Evolutionary conservation across 805 yeast species (phyloP), one percentile per base, ranked within the genome.

Genomic region (Yarrowia keelungensis): DNA sequence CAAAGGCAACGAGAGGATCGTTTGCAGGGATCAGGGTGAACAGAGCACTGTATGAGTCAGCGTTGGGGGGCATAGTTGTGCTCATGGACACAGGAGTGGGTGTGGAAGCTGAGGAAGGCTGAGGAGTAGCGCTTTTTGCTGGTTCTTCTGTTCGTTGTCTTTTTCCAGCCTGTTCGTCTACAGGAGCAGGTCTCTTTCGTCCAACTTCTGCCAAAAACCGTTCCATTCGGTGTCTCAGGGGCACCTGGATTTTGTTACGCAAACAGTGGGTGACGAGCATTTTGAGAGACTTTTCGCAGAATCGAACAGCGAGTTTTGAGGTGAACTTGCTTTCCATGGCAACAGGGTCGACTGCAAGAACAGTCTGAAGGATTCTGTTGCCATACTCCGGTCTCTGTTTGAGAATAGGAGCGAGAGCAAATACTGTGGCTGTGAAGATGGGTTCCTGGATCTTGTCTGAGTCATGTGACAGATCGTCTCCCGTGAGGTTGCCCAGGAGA

Each of bases 1-100:
- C 94, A 75, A 91, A 89, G 46, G 83, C 83, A 41, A 86, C 83
- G 69, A 91, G 79, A 62, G 88, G 87, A 74, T 88, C 87, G 49
- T 80, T 78, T 41, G 86, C 80, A 47, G 85, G 87, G 14, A 89
- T 87, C 69, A 94, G 82, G 36, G 88, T 85, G 76, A 86, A 95
- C 50, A 93, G 79, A 15, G 87, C 81, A 65, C 88, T 84, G 76
- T 88, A 91, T 62, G 81, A 71, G 51, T 69, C 47, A 16, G 74
- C 43, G n/a, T 75, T 75, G 4, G 73, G 54, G 11, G 73, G 76
- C 49, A 76, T 71, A 4, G 69, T 61, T 1, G 74, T 70, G 9
- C 19, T 26, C 64, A 56, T 56, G 3, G 16, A 15, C 8, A 56
- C 64, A 14, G 47, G 47, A n/a, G 64, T 56, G 16, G 65, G 36